Percentiles rank a stretch among this genome's conserved stretches.
These are phyloP conservation scores for Ustilago sp. DNA, from an alignment of 1,284 basidiomycete species.

Conservation along the genomic window DNA sequence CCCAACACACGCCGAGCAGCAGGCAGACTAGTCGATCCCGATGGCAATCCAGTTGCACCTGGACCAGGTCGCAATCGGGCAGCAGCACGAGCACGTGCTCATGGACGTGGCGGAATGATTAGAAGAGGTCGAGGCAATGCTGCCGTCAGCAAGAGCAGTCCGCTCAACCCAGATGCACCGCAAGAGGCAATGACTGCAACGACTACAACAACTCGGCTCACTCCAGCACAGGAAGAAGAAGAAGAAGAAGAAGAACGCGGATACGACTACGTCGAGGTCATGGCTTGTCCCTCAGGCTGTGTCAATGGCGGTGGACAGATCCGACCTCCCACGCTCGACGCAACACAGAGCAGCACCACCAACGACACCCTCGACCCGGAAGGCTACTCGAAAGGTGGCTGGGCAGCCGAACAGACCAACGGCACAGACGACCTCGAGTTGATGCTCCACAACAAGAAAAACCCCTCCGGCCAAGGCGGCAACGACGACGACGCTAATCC, in stretches of 20 bases:
- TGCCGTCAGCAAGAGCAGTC: constrained; percentile 55
- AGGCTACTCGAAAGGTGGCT: constrained; percentile 36
- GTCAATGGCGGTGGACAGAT: constrained; percentile 95
- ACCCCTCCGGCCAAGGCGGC: constrained; percentile 72
- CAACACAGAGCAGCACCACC: neutral
- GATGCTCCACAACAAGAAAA: constrained; percentile 63
- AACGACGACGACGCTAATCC: constrained; percentile 48
- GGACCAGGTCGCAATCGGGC: constrained; percentile 11
- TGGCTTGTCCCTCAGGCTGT: constrained; percentile 98
- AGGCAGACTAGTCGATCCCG: constrained; percentile 39
- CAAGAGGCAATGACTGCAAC: neutral
- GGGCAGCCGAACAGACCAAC: constrained; percentile 26
- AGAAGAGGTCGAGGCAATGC: constrained; percentile 73
- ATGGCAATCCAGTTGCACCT: constrained; percentile 24
- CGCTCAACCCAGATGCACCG: constrained; percentile 25
- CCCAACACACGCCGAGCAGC: constrained; percentile 48
- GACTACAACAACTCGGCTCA: neutral
- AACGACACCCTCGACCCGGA: constrained; percentile 29
- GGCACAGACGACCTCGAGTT: constrained; percentile 73
- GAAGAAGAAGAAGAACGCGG: constrained; percentile 73
- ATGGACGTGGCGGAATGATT: constrained; percentile 68
- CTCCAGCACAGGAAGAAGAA: constrained; percentile 60
- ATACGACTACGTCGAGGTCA: constrained; percentile 97
- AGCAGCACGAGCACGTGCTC: constrained; percentile 23
- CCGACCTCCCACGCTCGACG: constrained; percentile 53